Percentiles rank a stretch among this genome's conserved stretches.
Evolutionary conservation across 139 green algal genomes (phyloP).

Genomic region (Picochlorum sp.): DNA sequence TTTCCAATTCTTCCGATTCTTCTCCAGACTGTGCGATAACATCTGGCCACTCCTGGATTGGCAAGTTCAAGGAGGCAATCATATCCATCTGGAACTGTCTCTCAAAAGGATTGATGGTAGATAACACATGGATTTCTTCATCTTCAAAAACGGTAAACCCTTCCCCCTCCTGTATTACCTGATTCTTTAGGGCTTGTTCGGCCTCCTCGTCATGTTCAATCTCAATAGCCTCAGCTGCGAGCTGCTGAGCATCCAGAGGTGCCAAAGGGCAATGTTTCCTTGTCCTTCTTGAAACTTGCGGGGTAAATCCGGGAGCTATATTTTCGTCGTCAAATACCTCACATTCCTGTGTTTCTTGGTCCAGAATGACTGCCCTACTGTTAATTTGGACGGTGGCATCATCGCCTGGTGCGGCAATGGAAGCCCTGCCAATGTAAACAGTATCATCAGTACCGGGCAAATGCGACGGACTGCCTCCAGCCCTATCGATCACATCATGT

Average conservation of each 20-base stretch:
- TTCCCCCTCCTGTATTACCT: not conserved
- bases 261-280: not conserved
- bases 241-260: not conserved
- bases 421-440: no score
- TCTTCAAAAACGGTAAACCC: slow-evolving; percentile 1
- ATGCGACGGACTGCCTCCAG: no score
- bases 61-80: slow-evolving; percentile 8
- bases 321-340: not conserved
- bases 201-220: not conserved
- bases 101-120: slow-evolving; percentile 18
- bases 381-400: slow-evolving; percentile 3
- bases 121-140: slow-evolving; percentile 1
- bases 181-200: slow-evolving; percentile 2
- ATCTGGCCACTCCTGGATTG: no score
- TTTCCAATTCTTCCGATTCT: no score
- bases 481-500: no score
- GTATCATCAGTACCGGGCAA: no score
- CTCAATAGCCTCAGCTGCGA: not conserved
- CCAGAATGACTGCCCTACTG: slow-evolving; percentile 13
- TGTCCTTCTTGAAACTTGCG: not conserved
- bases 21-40: no score
- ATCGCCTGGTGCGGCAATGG: no score
- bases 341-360: not conserved
- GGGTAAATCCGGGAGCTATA: not conserved
- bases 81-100: slow-evolving; percentile 12